Evolutionary conservation across 108 stramenopile genomes (phyloP).

Genomic region (Mediolabrus comicus): DNA sequence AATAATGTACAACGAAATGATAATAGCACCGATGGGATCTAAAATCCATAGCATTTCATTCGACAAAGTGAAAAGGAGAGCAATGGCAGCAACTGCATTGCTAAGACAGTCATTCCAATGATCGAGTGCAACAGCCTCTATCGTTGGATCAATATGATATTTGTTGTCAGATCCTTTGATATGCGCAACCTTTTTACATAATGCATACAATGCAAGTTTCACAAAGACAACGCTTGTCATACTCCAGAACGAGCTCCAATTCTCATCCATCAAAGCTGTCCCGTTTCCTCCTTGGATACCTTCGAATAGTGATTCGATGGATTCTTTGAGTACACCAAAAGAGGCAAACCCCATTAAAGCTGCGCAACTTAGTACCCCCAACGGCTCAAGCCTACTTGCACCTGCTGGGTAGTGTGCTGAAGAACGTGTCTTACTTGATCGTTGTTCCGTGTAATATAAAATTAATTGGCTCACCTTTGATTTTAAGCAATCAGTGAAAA

Average conservation of each 20-base stretch:
- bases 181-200: constrained; percentile 61
- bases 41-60: constrained; percentile 65
- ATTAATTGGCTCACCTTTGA: constrained; percentile 64
- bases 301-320: constrained; percentile 37
- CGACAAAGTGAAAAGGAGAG: constrained; percentile 64
- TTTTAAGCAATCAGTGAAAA: not conserved
- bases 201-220: constrained; percentile 62
- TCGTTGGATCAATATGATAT: constrained; percentile 65
- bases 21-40: constrained; percentile 89
- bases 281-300: constrained; percentile 24
- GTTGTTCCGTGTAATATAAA: constrained; percentile 79
- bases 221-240: constrained; percentile 81
- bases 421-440: constrained; percentile 63
- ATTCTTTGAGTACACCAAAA: constrained; percentile 86
- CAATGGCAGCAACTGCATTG: constrained; percentile 86
- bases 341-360: constrained; percentile 93
- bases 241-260: constrained; percentile 56
- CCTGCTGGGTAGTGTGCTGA: constrained; percentile 92
- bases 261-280: constrained; percentile 39
- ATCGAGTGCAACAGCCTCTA: constrained; percentile 90
- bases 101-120: constrained; percentile 92
- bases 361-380: constrained; percentile 92
- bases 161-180: constrained; percentile 19
- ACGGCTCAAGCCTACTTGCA: constrained; percentile 86
- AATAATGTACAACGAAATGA: constrained; percentile 82